These are phyloP conservation scores for Xylariaceae sp. DNA, from an alignment of 2,329 filamentous ascomycete species.

Conservation along the genomic window DNA sequence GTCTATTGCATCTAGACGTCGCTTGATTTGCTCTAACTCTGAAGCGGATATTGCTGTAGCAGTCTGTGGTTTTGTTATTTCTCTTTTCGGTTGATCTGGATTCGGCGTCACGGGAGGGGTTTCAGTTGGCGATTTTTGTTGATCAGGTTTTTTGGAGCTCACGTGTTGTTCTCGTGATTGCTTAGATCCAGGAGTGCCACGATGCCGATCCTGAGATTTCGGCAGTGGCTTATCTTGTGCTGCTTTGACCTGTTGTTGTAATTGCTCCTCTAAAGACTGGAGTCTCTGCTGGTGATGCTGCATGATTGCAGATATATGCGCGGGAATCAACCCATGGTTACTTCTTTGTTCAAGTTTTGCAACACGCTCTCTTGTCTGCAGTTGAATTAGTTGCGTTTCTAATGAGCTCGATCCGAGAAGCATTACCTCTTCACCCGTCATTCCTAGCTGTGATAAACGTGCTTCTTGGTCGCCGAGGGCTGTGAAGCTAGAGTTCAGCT, in stretches of 20 bases:
- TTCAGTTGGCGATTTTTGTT: conserved; percentile 4
- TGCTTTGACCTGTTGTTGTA: conserved; percentile 13
- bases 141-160: neutral
- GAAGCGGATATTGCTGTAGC: neutral
- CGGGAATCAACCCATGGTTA: conserved; percentile 15
- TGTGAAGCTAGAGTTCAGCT: conserved; percentile 14
- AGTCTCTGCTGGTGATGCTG: conserved; percentile 19
- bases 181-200: conserved; percentile 2
- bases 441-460: conserved; percentile 11
- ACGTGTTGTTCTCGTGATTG: conserved; percentile 2
- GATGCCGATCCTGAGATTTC: conserved; percentile 4
- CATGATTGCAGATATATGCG: conserved; percentile 17
- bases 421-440: neutral
- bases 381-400: conserved; percentile 3
- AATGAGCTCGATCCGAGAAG: conserved; percentile 4
- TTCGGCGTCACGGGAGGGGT: neutral
- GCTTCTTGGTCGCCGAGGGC: conserved; percentile 14
- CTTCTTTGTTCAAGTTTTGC: conserved; percentile 14
- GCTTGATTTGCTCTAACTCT: conserved; percentile 9
- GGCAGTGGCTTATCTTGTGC: conserved; percentile 9
- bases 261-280: conserved; percentile 13
- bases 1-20: conserved; percentile 13
- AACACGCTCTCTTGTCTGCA: conserved; percentile 10
- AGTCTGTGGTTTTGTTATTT: neutral
- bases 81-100: conserved; percentile 2